These are phyloP conservation scores for Pythium oligandrum DNA, from an alignment of 352 stramenopile species.

Conservation along the genomic window DNA sequence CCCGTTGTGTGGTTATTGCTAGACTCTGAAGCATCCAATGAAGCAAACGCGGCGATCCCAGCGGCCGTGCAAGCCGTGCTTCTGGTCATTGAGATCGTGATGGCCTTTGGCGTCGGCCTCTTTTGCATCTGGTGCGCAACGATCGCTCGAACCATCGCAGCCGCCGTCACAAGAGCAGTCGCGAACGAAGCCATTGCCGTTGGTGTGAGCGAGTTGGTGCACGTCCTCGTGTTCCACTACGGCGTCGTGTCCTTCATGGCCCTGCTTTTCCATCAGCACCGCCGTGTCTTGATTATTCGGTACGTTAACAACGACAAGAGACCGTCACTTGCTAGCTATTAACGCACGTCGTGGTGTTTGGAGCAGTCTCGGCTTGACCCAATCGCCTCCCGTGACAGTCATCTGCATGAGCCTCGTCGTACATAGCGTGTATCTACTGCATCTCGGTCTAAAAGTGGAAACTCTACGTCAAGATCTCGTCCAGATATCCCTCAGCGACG, in stretches of 20 bases:
- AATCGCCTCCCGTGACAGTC: constrained; percentile 5
- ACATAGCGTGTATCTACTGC: background rate
- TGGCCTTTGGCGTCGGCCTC: constrained; percentile 9
- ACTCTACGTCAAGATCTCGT: no score
- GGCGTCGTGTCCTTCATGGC: constrained; percentile 4
- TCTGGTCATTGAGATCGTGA: constrained; percentile 12
- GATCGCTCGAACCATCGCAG: constrained; percentile 1
- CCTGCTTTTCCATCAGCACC: constrained; percentile 14
- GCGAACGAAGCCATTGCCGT: background rate
- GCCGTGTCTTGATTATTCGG: constrained; percentile 1
- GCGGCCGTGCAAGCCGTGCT: constrained; percentile 13
- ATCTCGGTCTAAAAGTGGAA: no score
- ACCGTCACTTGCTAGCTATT: background rate
- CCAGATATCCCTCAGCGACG: no score
- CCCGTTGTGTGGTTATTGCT: no score
- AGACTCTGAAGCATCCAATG: no score
- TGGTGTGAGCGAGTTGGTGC: constrained; percentile 4
- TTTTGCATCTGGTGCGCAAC: constrained; percentile 16
- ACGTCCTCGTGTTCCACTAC: constrained; percentile 2
- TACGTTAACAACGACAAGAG: background rate
- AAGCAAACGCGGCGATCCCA: no score
- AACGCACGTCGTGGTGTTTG: background rate
- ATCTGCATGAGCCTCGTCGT: constrained; percentile 1
- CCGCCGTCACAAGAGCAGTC: background rate
- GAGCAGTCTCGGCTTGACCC: constrained; percentile 8